phyloP scores from a whole-genome alignment of 1,284 basidiomycete species.

The Cutaneotrichosporon daszewskae region DNA sequence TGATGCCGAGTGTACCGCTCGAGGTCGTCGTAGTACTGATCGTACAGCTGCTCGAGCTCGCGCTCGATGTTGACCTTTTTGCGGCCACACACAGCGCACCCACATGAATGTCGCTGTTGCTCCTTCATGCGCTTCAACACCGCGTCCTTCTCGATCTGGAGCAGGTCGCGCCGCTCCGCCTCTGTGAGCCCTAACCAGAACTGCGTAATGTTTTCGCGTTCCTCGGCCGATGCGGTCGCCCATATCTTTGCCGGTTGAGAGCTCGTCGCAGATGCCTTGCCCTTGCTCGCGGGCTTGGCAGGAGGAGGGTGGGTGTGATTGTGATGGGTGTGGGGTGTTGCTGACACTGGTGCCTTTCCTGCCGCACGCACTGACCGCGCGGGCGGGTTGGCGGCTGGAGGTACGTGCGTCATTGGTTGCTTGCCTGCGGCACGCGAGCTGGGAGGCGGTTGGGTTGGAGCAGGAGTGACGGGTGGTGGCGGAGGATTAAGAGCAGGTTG shows the following conservation, averaged over 20 bases:
- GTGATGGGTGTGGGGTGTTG: constrained; percentile 54
- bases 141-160: constrained; percentile 95
- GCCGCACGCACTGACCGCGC: constrained; percentile 48
- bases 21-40: constrained; percentile 99
- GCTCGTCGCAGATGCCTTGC: constrained; percentile 36
- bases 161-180: constrained; percentile 79
- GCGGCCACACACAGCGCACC: constrained; percentile 91
- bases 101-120: constrained; percentile 92
- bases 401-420: constrained; percentile 61
- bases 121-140: constrained; percentile 98
- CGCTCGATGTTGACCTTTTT: constrained; percentile 99
- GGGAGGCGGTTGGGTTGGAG: constrained; percentile 51
- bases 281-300: constrained; percentile 31
- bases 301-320: constrained; percentile 51
- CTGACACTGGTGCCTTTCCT: constrained; percentile 54
- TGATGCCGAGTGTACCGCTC: constrained; percentile 97
- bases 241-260: constrained; percentile 57
- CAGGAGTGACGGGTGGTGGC: constrained; percentile 38
- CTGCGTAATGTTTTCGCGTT: constrained; percentile 92
- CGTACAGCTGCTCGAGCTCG: constrained; percentile 98
- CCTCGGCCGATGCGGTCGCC: constrained; percentile 82
- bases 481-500: constrained; percentile 32
- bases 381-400: constrained; percentile 43
- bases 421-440: constrained; percentile 68
- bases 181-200: constrained; percentile 92